Evolutionary conservation across 345 rosid species (phyloP).

Genomic region (Eutrema japonicum): DNA sequence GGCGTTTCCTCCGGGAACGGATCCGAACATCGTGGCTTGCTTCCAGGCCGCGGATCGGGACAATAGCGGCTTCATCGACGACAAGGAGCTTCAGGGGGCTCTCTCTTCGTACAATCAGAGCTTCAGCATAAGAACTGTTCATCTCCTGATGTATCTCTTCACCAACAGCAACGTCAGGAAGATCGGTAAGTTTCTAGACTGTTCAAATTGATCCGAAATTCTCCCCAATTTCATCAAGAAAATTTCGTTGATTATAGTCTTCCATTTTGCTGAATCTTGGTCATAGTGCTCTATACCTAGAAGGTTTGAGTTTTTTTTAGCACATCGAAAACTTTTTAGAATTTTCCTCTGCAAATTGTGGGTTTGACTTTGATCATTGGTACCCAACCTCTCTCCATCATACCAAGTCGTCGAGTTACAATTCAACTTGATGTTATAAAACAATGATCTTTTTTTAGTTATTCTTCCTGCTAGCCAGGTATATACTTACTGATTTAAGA

Average conservation of each 20-base stretch:
- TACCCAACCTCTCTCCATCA: neutral
- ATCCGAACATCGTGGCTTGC: constrained; percentile 73
- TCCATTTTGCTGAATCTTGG: neutral
- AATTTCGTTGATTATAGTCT: neutral
- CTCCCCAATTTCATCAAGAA: neutral
- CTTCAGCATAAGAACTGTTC: constrained; percentile 90
- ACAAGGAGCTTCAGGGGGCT: constrained; percentile 87
- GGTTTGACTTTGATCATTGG: constrained; percentile 30
- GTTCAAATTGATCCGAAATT: neutral
- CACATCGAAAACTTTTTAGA: neutral
- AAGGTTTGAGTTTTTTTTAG: constrained; percentile 9
- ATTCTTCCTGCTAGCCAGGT: constrained; percentile 26
- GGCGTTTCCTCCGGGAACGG: constrained; percentile 82
- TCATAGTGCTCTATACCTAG: neutral
- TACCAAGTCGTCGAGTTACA: constrained; percentile 4
- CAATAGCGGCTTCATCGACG: constrained; percentile 86
- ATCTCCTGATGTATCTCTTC: constrained; percentile 83
- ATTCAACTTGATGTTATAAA: neutral
- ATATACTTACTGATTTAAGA: constrained; percentile 9
- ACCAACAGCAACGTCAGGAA: constrained; percentile 71
- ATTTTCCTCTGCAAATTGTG: neutral
- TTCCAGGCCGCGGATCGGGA: constrained; percentile 87
- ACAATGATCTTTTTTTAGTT: neutral
- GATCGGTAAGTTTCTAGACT: constrained; percentile 59
- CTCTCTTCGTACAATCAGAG: constrained; percentile 77